Base-by-base conservation (phyloP, 1,284 basidiomycete genomes). In the Trichosporon asahii region DNA sequence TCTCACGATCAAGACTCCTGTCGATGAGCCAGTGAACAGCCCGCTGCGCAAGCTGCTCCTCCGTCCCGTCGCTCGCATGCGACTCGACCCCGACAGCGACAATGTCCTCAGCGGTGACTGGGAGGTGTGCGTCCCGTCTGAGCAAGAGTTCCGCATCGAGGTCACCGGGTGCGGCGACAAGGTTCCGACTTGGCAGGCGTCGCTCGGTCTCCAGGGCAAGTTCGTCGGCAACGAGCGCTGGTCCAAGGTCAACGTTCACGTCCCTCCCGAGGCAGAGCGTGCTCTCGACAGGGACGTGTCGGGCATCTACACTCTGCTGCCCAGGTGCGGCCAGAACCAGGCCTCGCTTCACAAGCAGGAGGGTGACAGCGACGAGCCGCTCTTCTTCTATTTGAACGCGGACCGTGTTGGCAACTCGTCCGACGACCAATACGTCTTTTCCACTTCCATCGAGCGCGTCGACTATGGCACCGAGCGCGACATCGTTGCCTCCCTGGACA, bases 321-420 rank as follows among this genome's bases (percentile, higher is more conserved):
- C 92, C 72, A 90, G 90, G 79, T 98, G 95, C 72, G 95, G 95
- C 1, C 94, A 93, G 0, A 93, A 95, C 1, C 93, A 92, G 78
- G 87, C 88, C 29, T 91, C 92, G n/a, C 85, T 98, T 46, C 94
- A 97, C 15, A 31, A 27, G 14, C 82, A 89, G 88, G 81, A 90
- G 88, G 72, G 80, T 85, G 37, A 65, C 81, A 23, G 82, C 83
- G 3, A 73, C 80, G 0, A 75, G 68, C 87, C 89, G 0, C 77
- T 96, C 9, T 96, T 90, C 85, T 85, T 97, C 84, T 88, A 95
- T 78, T 86, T 95, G 57, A 93, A 96, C 78, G 92, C 94, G 8
- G 89, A 90, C 53, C 88, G 93, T 0, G 92, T 89, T 49, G 91
- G 91, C 12, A 89, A 90, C 67, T 84, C 89, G 0, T 85, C 87